Conservation (phyloP, 164 flowering plant species). For the Platanus orientalis region DNA sequence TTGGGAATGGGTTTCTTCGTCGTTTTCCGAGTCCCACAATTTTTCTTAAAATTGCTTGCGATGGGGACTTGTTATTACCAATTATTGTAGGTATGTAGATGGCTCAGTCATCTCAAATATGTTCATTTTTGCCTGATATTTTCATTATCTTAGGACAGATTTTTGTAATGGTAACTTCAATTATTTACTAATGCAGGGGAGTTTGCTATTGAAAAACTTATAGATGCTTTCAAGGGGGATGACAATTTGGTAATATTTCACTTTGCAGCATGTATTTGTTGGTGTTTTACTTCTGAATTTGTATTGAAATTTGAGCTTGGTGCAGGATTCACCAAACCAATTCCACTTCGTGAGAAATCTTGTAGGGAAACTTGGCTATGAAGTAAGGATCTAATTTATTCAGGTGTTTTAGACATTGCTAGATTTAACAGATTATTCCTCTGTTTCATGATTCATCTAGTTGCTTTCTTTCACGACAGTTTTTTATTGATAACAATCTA, state of each 20-base stretch:
- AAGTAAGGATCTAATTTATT: conserved; percentile 39
- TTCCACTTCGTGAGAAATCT: conserved; percentile 48
- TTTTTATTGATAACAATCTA: background rate
- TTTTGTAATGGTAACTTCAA: background rate
- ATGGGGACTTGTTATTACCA: conserved; percentile 67
- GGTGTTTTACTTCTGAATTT: background rate
- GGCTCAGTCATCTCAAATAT: background rate
- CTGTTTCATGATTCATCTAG: too few relatives aligned
- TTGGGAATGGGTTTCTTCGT: conserved; percentile 48
- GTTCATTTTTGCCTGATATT: background rate
- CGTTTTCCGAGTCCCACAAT: conserved; percentile 62
- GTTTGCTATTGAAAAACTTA: conserved; percentile 54
- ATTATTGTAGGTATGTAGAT: conserved; percentile 55
- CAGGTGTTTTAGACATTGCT: background rate
- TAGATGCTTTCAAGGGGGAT: conserved; percentile 34
- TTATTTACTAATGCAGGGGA: conserved; percentile 44
- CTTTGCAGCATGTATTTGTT: background rate
- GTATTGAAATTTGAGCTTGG: conserved; percentile 11
- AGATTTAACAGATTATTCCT: background rate
- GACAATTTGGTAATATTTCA: conserved; percentile 38
- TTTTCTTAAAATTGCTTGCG: conserved; percentile 75
- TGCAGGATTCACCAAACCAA: conserved; percentile 54
- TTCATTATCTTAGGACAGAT: background rate
- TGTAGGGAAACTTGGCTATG: conserved; percentile 50
- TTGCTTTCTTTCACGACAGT: background rate